Conservation (phyloP, 1,139 yeast species). For the Candida gigantensis region DNA sequence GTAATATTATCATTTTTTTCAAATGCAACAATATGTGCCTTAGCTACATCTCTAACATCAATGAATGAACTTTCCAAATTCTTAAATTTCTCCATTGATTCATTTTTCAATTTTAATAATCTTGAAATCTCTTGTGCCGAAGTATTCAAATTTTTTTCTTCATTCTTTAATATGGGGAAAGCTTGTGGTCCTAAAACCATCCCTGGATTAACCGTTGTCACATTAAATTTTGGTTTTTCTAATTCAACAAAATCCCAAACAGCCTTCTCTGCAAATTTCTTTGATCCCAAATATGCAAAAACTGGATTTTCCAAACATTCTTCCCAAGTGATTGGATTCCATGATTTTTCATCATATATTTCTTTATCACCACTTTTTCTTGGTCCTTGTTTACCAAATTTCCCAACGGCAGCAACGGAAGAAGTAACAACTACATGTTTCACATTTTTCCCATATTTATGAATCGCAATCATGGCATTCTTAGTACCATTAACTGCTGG, state of each 20-base stretch:
- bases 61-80: conserved; percentile 24
- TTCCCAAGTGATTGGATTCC: conserved; percentile 40
- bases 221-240: conserved; percentile 26
- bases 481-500: conserved; percentile 38
- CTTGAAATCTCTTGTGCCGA: conserved; percentile 34
- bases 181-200: conserved; percentile 48
- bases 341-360: conserved; percentile 28
- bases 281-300: conserved; percentile 33
- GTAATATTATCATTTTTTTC: conserved; percentile 23
- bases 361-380: conserved; percentile 13
- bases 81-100: conserved; percentile 17
- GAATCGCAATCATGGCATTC: conserved; percentile 26
- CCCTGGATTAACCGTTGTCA: conserved; percentile 32
- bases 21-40: conserved; percentile 50
- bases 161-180: conserved; percentile 25
- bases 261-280: conserved; percentile 36
- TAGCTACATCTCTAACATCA: conserved; percentile 58
- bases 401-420: conserved; percentile 26
- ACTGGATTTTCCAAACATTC: conserved; percentile 22
- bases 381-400: conserved; percentile 11
- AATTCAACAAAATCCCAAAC: conserved; percentile 52
- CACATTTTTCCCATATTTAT: conserved; percentile 25
- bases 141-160: conserved; percentile 23
- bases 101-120: conserved; percentile 20
- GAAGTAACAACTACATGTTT: conserved; percentile 30